Percentiles rank a stretch among this genome's conserved stretches.
phyloP scores from a whole-genome alignment of 2,329 filamentous ascomycete species.

The Diaporthe sp. region DNA sequence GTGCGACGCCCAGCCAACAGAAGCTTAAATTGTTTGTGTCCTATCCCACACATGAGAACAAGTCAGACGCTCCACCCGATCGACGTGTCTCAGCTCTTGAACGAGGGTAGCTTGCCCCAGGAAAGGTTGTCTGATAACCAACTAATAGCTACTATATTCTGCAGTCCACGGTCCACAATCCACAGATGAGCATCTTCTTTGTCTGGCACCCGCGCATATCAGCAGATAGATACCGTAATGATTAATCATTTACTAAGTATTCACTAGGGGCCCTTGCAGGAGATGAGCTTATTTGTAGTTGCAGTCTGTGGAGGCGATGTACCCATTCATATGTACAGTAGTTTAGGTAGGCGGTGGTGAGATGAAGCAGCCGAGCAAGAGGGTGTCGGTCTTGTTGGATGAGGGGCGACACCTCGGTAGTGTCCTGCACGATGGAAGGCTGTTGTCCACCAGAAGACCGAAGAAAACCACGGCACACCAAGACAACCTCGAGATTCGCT shows the following conservation, averaged over 20 bases:
- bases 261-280: not conserved
- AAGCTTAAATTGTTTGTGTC: constrained; percentile 29
- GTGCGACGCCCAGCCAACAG: constrained; percentile 19
- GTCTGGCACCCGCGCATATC: not conserved
- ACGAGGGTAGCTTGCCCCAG: constrained; percentile 20
- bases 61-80: constrained; percentile 31
- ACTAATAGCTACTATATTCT: not conserved
- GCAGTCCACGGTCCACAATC: not conserved
- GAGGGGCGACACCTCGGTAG: constrained; percentile 22
- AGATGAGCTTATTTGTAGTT: not conserved
- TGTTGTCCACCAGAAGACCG: not conserved
- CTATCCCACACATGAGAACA: constrained; percentile 28
- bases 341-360: not conserved
- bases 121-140: not conserved
- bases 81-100: constrained; percentile 26
- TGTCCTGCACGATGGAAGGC: constrained; percentile 24
- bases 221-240: not conserved
- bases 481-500: constrained; percentile 12
- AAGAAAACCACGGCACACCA: constrained; percentile 5
- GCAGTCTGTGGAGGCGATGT: not conserved
- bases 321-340: not conserved
- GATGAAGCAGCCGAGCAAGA: not conserved
- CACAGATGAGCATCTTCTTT: not conserved
- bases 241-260: not conserved
- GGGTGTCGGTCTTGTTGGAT: not conserved